Evolutionary conservation across 2,329 filamentous ascomycete species (phyloP).

Genomic region (Aureobasidium sp.): DNA sequence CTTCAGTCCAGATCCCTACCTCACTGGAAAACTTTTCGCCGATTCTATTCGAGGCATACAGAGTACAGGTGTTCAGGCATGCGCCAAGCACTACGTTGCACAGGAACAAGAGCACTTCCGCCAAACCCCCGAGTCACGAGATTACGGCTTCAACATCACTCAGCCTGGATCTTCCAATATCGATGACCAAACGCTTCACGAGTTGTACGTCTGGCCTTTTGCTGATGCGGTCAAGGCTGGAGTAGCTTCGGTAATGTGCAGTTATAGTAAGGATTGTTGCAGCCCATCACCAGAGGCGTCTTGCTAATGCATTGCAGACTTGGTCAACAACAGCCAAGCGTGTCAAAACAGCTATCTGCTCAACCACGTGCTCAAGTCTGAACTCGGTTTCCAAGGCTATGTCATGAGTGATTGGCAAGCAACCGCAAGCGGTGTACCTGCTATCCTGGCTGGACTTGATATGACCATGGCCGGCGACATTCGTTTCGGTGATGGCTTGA

Average conservation of each 20-base stretch:
- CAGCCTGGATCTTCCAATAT: slow-evolving; percentile 56
- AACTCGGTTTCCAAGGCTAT: slow-evolving; percentile 62
- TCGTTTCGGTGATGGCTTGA: slow-evolving; percentile 20
- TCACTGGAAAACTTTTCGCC: slow-evolving; percentile 37
- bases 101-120: slow-evolving; percentile 54
- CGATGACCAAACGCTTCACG: slow-evolving; percentile 50
- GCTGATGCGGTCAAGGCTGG: slow-evolving; percentile 54
- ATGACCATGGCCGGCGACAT: slow-evolving; percentile 58
- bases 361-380: slow-evolving; percentile 61
- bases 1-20: slow-evolving; percentile 34
- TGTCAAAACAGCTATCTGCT: slow-evolving; percentile 54
- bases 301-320: slow-evolving; percentile 3
- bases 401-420: slow-evolving; percentile 64
- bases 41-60: slow-evolving; percentile 36
- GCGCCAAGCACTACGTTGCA: slow-evolving; percentile 49
- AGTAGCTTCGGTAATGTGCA: slow-evolving; percentile 51
- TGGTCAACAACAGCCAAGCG: slow-evolving; percentile 69
- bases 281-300: too few species aligned
- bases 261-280: slow-evolving; percentile 18
- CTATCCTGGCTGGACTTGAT: slow-evolving; percentile 55
- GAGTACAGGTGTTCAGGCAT: slow-evolving; percentile 35
- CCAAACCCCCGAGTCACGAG: slow-evolving; percentile 27
- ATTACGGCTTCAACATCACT: slow-evolving; percentile 35
- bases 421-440: slow-evolving; percentile 54
- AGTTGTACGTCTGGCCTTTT: slow-evolving; percentile 57